Evolutionary conservation across 164 flowering plant species (phyloP).

Genomic region (Paratinospora sagittata): DNA sequence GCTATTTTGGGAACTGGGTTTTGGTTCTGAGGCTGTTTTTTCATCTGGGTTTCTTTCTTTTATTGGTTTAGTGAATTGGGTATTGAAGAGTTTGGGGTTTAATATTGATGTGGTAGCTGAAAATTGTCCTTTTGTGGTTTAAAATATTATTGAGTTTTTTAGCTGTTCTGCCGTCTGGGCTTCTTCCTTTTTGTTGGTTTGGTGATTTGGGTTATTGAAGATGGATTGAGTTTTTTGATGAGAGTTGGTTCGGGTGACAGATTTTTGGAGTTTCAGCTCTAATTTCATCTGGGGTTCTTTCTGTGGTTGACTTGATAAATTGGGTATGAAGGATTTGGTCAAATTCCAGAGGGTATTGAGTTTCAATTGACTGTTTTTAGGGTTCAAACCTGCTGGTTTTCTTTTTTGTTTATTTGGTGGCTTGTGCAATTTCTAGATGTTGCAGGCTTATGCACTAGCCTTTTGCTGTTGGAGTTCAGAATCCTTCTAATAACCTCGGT

Average conservation of each 20-base stretch:
- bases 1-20: neutral
- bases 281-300: conserved; percentile 10
- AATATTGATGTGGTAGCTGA: neutral
- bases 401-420: neutral
- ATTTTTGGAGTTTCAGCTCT: conserved; percentile 3
- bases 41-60: conserved; percentile 3
- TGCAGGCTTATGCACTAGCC: no score
- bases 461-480: no score
- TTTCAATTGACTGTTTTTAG: neutral
- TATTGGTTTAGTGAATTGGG: neutral
- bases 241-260: neutral
- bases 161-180: no score
- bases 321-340: conserved; percentile 10
- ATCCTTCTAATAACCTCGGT: neutral
- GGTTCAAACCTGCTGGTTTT: neutral
- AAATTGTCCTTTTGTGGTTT: neutral
- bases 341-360: neutral
- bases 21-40: neutral
- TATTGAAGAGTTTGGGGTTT: neutral
- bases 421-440: neutral
- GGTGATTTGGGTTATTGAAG: conserved; percentile 5
- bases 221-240: neutral
- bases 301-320: conserved; percentile 13
- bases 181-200: neutral
- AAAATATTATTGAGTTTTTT: neutral